Base-by-base conservation (phyloP, 345 rosid genomes). In the Populus alba region DNA sequence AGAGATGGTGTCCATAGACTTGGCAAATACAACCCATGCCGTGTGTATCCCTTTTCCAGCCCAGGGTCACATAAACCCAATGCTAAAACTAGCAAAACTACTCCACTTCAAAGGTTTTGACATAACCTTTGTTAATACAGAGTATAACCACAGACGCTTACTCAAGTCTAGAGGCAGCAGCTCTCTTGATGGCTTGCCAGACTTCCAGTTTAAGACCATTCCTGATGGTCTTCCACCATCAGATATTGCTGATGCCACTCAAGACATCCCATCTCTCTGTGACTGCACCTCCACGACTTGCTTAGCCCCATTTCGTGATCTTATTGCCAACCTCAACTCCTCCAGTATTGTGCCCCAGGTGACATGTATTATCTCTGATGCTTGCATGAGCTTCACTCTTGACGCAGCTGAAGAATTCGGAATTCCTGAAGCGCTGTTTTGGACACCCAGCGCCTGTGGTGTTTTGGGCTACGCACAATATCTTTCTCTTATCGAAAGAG, bases 31-130 rank as follows among this genome's bases (percentile, higher is more conserved):
- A 15, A 8, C 86, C 39, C 90, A 89, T 73, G 90, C 80, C 2
- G 89, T 89, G n/a, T 89, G 89, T 70, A 29, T 89, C 27, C 90
- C 92, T 0, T 87, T 25, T 73, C 90, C 90, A 27, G 89, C 87
- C 20, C 92, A 89, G 75, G 85, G 89, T 66, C 92, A 89, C 83
- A 80, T 89, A 45, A 86, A 61, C 51, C 86, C 92, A 25, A 86
- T 87, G 90, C 78, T 87, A 1, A 83, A 83, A 72, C 63, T 87
- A 8, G 89, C 92, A 25, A 87, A 89, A 66, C 72, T 89, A 45
- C 90, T 89, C 17, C 87, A 89, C 63, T 82, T 63, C 68, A 49
- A 73, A 17, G 87, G 89, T 67, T 87, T 86, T 71, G 87, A 86
- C 67, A 72, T 89, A 75, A 87, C 92, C 77, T 89, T 89, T 15